Base-by-base conservation (phyloP, 345 rosid species). In the Moricandia moricandioides region DNA sequence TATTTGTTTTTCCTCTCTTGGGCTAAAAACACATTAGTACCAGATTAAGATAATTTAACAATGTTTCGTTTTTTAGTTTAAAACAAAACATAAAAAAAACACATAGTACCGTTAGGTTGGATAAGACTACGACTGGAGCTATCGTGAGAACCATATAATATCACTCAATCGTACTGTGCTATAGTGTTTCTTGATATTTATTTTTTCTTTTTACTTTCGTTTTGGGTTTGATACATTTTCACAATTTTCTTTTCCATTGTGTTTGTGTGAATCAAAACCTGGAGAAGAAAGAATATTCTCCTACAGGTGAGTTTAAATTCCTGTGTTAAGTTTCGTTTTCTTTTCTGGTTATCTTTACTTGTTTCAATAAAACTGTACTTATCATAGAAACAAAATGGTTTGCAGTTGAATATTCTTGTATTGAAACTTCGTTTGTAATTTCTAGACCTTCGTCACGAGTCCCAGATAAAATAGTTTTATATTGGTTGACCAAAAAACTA, bases 351-450 rank as follows among this genome's bases (percentile, higher is more conserved):
- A 24, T 51, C 39, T 62, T 63, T 49, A 35, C 30, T 72, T 62
- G 21, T 40, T 43, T 35, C 62, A 35, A 60, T 0, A 51, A 51
- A 17, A 55, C 45, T 39, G 10, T 39, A 10, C 45, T 39, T 40
- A 40, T 45, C 52, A 45, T 16, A 45, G 29, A 31, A 33, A 58
- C 12, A 1, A 37, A 3, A 31, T 30, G 60, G 16, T 31, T 58
- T 18, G 8, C 4, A 18, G 24, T 10, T 4, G 52, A 34, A 67
- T 8, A 59, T 58, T n/a, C 54, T 17, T 8, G 21, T 52, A 54
- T 10, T 69, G 79, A 76, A 76, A 62, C 70, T 76, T 76, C 70
- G 65, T 40, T 54, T 40, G 70, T 31, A 76, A 69, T 62, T 76
- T 69, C 74, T 39, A 69, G 70, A 29, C 49, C 33, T 47, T 56